phyloP scores from a whole-genome alignment of 2,329 filamentous ascomycete species.

The Arachnopeziza araneosa region DNA sequence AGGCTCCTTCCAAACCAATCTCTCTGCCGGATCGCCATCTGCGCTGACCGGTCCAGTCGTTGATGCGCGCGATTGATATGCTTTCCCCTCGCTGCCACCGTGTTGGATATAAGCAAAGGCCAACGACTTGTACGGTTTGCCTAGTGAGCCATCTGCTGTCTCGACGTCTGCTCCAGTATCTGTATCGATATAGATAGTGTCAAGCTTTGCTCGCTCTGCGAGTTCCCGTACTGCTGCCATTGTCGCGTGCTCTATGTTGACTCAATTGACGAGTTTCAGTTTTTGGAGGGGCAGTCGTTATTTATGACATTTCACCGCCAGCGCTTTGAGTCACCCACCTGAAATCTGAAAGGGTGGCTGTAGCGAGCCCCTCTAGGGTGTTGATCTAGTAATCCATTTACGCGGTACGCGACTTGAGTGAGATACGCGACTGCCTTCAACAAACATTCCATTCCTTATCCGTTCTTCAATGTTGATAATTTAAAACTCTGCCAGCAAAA shows the following conservation, averaged over 20 bases:
- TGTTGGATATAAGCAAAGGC: conserved; percentile 70
- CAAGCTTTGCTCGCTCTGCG: conserved; percentile 43
- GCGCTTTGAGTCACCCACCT: conserved; percentile 15
- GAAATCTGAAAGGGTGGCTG: background rate
- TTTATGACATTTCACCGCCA: conserved; percentile 13
- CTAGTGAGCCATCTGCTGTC: conserved; percentile 61
- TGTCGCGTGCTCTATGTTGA: conserved; percentile 13
- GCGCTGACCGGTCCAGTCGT: conserved; percentile 53
- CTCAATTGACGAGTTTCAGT: conserved; percentile 15
- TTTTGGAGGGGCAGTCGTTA: conserved; percentile 4
- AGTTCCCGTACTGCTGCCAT: conserved; percentile 40
- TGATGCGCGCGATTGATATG: conserved; percentile 66
- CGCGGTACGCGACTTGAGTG: background rate
- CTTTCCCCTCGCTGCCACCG: conserved; percentile 47
- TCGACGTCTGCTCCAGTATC: conserved; percentile 68
- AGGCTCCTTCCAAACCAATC: conserved; percentile 71
- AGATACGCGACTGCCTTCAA: background rate
- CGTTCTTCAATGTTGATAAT: background rate
- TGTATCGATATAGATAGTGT: conserved; percentile 71
- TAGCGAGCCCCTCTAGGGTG: background rate
- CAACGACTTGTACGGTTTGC: conserved; percentile 75
- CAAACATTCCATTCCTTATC: background rate
- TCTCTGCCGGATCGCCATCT: conserved; percentile 57
- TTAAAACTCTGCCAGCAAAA: background rate
- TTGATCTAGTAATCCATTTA: background rate